Percentiles rank a stretch among this genome's conserved stretches.
These are phyloP conservation scores for Microstegium vimineum DNA, from an alignment of 176 grass and related monocot species.

Conservation along the genomic window DNA sequence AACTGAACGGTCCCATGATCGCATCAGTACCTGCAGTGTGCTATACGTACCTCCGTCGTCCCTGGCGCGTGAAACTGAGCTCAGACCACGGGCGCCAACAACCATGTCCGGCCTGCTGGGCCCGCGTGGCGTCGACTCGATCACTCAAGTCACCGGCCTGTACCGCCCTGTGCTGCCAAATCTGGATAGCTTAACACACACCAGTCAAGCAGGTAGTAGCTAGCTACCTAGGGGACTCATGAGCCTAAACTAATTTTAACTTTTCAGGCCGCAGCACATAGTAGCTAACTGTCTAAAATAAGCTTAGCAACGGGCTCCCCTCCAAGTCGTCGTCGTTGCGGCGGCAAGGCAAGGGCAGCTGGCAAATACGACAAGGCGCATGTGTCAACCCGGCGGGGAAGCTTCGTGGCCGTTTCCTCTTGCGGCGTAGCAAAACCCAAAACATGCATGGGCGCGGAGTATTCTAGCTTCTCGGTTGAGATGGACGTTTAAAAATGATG, in stretches of 20 bases:
- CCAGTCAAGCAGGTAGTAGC: no score
- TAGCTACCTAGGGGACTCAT: background rate
- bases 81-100: conserved; percentile 12
- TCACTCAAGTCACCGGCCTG: background rate
- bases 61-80: background rate
- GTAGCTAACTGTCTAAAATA: background rate
- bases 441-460: background rate
- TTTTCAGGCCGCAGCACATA: no score
- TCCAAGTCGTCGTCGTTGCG: conserved; percentile 21
- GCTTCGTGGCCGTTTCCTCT: conserved; percentile 29
- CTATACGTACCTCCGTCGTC: background rate
- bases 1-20: background rate
- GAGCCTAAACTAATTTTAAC: no score
- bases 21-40: background rate
- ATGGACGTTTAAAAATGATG: conserved; percentile 9
- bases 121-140: background rate
- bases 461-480: background rate
- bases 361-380: conserved; percentile 31
- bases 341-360: no score
- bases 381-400: conserved; percentile 48
- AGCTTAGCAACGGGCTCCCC: background rate
- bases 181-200: no score
- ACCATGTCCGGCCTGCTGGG: no score
- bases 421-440: background rate
- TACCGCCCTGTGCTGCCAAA: background rate